A percentile compares a stretch with the other conserved stretches of the same genome.
Evolutionary conservation across 2,329 filamentous ascomycete species (phyloP).

Genomic region (Fusarium mexicanum): DNA sequence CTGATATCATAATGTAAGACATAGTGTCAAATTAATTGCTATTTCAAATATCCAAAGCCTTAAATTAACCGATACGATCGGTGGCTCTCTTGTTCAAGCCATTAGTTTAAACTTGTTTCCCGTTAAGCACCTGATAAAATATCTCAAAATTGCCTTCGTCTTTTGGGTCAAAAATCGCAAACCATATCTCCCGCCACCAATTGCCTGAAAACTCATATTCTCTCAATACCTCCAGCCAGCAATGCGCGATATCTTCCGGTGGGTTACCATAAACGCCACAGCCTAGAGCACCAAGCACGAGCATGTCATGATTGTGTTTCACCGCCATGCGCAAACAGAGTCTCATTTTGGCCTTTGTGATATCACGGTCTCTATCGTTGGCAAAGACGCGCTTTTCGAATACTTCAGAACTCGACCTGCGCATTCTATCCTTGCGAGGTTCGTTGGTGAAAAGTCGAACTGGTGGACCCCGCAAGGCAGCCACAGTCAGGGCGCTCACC

Average conservation of each 20-base stretch:
- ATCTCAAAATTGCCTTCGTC: too few relatives aligned
- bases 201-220: neutral
- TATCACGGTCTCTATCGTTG: neutral
- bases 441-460: neutral
- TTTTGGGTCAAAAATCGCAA: neutral
- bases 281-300: neutral
- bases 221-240: neutral
- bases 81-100: too few relatives aligned
- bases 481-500: neutral
- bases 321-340: neutral
- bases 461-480: neutral
- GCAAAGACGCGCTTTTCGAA: neutral
- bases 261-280: neutral
- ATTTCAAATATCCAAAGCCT: too few relatives aligned
- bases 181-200: neutral
- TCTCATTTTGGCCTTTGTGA: neutral
- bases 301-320: neutral
- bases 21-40: too few relatives aligned
- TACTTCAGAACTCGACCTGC: neutral
- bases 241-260: fast-evolving
- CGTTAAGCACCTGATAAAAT: too few relatives aligned
- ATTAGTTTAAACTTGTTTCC: neutral
- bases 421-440: neutral
- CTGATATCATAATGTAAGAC: too few relatives aligned
- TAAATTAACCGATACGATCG: too few relatives aligned